These are phyloP conservation scores for Aspergillus steynii DNA, from an alignment of 495 filamentous ascomycete genomes.

Conservation along the genomic window DNA sequence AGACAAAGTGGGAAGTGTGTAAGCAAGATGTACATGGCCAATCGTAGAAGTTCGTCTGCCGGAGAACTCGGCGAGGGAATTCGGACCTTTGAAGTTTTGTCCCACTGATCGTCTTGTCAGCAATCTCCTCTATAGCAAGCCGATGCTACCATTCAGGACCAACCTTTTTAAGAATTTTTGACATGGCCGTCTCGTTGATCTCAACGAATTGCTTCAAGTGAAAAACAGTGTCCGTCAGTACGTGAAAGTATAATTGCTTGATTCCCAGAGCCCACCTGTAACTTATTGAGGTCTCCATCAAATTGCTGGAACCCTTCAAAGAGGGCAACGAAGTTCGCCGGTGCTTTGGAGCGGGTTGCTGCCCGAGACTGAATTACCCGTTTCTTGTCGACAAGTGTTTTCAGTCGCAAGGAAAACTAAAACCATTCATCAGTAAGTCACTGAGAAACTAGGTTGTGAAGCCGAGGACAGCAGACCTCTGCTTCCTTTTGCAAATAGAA, in stretches of 20 bases:
- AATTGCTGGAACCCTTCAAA: conserved; percentile 98
- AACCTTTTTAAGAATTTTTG: conserved; percentile 97
- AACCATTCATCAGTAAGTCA: conserved; percentile 6
- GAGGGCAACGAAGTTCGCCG: conserved; percentile 86
- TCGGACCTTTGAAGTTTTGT: conserved; percentile 92
- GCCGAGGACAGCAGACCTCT: conserved; percentile 61
- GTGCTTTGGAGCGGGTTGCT: conserved; percentile 72
- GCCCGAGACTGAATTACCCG: conserved; percentile 77
- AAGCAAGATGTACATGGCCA: conserved; percentile 15
- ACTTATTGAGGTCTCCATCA: conserved; percentile 90
- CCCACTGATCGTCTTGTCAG: conserved; percentile 63
- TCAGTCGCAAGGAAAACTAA: conserved; percentile 88
- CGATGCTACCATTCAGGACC: conserved; percentile 13
- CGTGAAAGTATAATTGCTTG: neutral
- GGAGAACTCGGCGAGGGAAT: neutral
- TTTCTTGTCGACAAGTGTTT: conserved; percentile 93
- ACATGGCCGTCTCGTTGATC: conserved; percentile 94
- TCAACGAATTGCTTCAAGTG: conserved; percentile 82
- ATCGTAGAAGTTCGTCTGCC: neutral
- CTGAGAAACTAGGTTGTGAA: neutral
- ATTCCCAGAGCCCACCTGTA: conserved; percentile 56
- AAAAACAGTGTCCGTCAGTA: conserved; percentile 8
- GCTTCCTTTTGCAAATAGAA: conserved; percentile 98
- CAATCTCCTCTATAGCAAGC: conserved; percentile 10
- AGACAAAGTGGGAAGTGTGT: conserved; percentile 4